A percentile compares a stretch with the other conserved stretches of the same genome.
Evolutionary conservation across 176 grass and related monocot genomes (phyloP).

Genomic region (Oryza glumipatula): DNA sequence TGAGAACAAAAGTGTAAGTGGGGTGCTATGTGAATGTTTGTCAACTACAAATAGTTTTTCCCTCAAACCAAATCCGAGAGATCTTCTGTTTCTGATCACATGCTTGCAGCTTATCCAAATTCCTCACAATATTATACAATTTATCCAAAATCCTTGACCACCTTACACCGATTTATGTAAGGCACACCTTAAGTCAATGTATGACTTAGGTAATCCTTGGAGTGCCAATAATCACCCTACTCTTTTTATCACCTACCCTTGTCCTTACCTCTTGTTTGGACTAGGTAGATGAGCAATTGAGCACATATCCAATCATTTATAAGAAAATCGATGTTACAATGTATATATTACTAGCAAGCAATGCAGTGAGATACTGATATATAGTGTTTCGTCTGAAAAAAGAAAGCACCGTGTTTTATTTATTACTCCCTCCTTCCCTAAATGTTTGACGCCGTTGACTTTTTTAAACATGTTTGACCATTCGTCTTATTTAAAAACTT

Average conservation of each 20-base stretch:
- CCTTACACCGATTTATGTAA: background rate
- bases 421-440: too few relatives aligned
- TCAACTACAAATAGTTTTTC: too few relatives aligned
- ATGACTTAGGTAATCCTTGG: background rate
- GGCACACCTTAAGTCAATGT: slow-evolving; percentile 25
- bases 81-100: too few relatives aligned
- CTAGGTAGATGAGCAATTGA: background rate
- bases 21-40: too few relatives aligned
- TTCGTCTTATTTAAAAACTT: too few relatives aligned
- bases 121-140: too few relatives aligned
- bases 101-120: too few relatives aligned
- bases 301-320: background rate
- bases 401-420: background rate
- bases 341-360: background rate
- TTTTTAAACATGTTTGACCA: too few relatives aligned
- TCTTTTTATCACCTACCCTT: slow-evolving; percentile 13
- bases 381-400: background rate
- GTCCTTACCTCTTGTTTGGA: slow-evolving; percentile 33
- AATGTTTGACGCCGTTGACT: too few relatives aligned
- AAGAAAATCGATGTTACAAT: background rate
- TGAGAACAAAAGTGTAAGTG: too few relatives aligned
- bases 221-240: background rate
- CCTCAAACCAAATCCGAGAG: too few relatives aligned
- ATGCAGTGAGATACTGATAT: background rate
- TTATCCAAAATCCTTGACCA: too few relatives aligned